phyloP scores from a whole-genome alignment of 202 grass and related monocot species.

The Alloteropsis angusta region DNA sequence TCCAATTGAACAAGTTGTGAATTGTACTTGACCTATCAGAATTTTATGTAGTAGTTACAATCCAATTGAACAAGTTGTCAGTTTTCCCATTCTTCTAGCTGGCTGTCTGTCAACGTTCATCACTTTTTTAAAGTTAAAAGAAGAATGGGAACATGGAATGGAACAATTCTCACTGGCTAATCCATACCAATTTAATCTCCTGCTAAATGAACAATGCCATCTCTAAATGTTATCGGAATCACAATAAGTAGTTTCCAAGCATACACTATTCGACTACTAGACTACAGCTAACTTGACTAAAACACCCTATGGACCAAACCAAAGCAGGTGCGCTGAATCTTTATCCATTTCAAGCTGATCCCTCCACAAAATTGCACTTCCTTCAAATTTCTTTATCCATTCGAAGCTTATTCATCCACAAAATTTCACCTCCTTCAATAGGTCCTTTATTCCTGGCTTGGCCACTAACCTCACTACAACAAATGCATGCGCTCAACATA shows the following conservation, averaged over 20 bases:
- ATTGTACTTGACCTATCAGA: not conserved
- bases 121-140: not conserved
- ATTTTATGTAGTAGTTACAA: not conserved
- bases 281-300: conserved; percentile 14
- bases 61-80: not conserved
- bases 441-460: conserved; percentile 22
- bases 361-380: conserved; percentile 50
- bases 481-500: conserved; percentile 98
- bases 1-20: not conserved
- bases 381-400: conserved; percentile 16
- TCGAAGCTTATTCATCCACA: conserved; percentile 24
- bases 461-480: conserved; percentile 41
- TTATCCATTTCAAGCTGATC: conserved; percentile 7
- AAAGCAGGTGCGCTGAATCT: conserved; percentile 19
- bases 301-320: not conserved
- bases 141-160: not conserved
- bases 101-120: not conserved
- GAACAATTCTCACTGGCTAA: conserved; percentile 1
- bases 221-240: conserved; percentile 23
- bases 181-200: not conserved
- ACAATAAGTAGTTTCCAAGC: conserved; percentile 21
- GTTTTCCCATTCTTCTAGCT: not conserved
- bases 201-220: not conserved
- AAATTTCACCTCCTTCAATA: conserved; percentile 40
- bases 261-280: not conserved